A percentile compares a stretch with the other conserved stretches of the same genome.
Evolutionary conservation across 805 yeast genomes (phyloP).

Genomic region (Candida xiaguanensis): DNA sequence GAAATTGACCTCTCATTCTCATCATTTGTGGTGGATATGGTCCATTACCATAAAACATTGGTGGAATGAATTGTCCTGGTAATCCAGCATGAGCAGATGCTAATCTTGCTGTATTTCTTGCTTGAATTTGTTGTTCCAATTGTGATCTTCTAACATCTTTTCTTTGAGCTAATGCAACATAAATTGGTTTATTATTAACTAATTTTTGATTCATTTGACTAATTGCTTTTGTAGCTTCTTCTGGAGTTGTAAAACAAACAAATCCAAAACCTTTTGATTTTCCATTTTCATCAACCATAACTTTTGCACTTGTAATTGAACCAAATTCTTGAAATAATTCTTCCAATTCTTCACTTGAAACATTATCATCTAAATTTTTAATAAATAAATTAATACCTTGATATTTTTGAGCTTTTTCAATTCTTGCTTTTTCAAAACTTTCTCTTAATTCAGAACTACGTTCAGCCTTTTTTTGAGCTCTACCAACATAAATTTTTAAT

Average conservation of each 20-base stretch:
- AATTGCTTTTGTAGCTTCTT: constrained; percentile 98
- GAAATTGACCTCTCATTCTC: constrained; percentile 62
- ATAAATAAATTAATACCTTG: constrained; percentile 97
- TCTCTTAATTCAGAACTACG: constrained; percentile 93
- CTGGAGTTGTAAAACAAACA: constrained; percentile 96
- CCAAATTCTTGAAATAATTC: constrained; percentile 95
- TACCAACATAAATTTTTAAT: constrained; percentile 87
- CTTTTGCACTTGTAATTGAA: constrained; percentile 91
- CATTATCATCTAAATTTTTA: constrained; percentile 91
- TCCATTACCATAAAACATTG: constrained; percentile 82
- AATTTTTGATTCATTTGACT: constrained; percentile 97
- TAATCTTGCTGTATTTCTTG: constrained; percentile 96
- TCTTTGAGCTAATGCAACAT: constrained; percentile 98
- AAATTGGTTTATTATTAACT: constrained; percentile 92
- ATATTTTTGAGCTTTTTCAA: constrained; percentile 88
- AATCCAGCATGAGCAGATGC: constrained; percentile 94
- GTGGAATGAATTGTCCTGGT: constrained; percentile 83
- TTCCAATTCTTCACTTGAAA: constrained; percentile 86
- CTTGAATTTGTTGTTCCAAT: constrained; percentile 95
- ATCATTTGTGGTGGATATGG: constrained; percentile 79
- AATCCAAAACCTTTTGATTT: constrained; percentile 98
- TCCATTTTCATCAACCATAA: constrained; percentile 91
- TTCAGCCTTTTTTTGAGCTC: constrained; percentile 99
- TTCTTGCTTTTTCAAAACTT: constrained; percentile 87
- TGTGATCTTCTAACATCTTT: constrained; percentile 97